Base-by-base conservation (phyloP, 2,329 filamentous ascomycete species). In the Davidsoniella eucalypti region DNA sequence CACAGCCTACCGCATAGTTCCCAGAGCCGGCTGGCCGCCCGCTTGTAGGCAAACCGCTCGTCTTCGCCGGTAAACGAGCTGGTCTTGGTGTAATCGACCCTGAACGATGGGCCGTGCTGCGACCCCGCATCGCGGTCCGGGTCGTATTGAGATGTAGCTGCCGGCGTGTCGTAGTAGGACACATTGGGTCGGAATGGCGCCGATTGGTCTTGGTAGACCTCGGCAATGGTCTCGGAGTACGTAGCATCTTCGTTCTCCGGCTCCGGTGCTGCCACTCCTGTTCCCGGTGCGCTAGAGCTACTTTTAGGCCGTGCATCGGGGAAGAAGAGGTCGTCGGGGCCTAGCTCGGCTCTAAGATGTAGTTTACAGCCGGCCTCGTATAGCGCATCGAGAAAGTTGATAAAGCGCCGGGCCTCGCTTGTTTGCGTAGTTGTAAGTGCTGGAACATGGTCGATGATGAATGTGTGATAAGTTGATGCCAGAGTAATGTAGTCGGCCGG, bases 401-500 rank as follows among this genome's bases (percentile, higher is more conserved):
- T 90, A 60, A 92, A 79, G 9, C 85, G 73, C 4, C 84, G 71
- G 1, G 85, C 85, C 65, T 90, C 84, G 61, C 88, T 90, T 63
- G 87, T 90, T 61, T 80, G 78, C 1, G 76, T 64, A 2, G 80
- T 62, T 0, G 75, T 79, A 10, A 92, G 66, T 14, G 82, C 61
- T 0, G 85, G 84, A 1, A 90, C 70, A 17, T 78, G 65, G 56
- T 82, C 80, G 44, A 90, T 68, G 59, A 90, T 76, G 54, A 90
- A 73, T 0, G 84, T 88, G 62, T 88, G 83, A 61, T 81, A 90
- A 14, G 75, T 82, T 1, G 83, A 87, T 1, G 84, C 83, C 61
- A 92, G 74, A 1, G 82, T 83, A 50, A 88, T 83, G 64, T 88
- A 92, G 65, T 92, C 85, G 25, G 85, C 85, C 1, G 84, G 84